Conservation (phyloP, 2,329 filamentous ascomycete species). For the Aspergillus awamori region DNA sequence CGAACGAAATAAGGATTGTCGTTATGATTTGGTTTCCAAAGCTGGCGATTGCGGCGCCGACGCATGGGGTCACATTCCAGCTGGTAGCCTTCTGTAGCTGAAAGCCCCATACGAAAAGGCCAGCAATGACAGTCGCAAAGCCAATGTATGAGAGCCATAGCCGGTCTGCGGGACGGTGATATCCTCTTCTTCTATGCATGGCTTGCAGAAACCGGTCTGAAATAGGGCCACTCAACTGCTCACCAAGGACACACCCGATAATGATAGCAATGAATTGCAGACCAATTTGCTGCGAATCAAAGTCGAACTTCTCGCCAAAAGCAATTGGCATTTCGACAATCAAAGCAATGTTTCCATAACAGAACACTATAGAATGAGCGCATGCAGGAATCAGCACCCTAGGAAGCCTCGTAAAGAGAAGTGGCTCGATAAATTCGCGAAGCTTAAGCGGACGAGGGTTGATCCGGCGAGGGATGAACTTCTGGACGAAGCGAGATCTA, state of each 20-base stretch:
- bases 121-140: constrained; percentile 54
- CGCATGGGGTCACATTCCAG: constrained; percentile 61
- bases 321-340: constrained; percentile 63
- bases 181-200: constrained; percentile 24
- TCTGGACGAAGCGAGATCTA: constrained; percentile 32
- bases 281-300: constrained; percentile 60
- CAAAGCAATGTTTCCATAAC: constrained; percentile 55
- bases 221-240: constrained; percentile 59
- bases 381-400: constrained; percentile 54
- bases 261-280: constrained; percentile 61
- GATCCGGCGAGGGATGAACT: constrained; percentile 49
- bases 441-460: constrained; percentile 49
- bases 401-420: constrained; percentile 47
- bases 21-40: constrained; percentile 65
- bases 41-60: constrained; percentile 56
- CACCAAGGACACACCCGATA: constrained; percentile 60
- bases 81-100: constrained; percentile 50
- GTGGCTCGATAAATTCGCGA: constrained; percentile 55
- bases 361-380: constrained; percentile 60
- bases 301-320: constrained; percentile 57
- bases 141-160: constrained; percentile 62
- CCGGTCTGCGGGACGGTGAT: constrained; percentile 53
- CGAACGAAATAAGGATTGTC: constrained; percentile 62
- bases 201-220: constrained; percentile 57
- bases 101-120: constrained; percentile 59